Evolutionary conservation across 352 stramenopile species (phyloP), one percentile per base, ranked within the genome.

Genomic region (Chrysophaeum taylorii): DNA sequence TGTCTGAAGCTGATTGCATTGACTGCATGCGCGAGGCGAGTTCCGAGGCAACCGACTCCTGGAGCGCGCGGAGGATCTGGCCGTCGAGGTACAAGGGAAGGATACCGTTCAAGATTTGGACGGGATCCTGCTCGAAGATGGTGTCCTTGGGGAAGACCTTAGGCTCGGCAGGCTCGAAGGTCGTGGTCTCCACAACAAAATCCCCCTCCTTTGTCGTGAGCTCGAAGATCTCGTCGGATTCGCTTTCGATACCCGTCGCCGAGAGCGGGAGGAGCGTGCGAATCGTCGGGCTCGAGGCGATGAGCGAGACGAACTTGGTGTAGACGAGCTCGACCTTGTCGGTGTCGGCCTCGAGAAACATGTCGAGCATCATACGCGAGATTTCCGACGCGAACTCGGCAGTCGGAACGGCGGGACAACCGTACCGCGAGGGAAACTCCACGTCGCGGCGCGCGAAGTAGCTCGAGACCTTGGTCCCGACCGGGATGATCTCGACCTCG

Each of bases 121-220:
- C 70, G 37, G 87, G 87, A 68, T 92, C 87, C 78, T 90, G 84
- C 77, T 93, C 87, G 75, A 93, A 92, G 76, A 91, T 89, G 75
- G 89, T 87, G 76, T 91, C 83, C 67, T 88, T 85, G 69, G 82
- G 81, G 77, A 92, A 87, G 48, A 89, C 82, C 63, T 86, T 78
- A 39, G 82, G 81, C 54, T 84, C 79, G 42, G 81, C 74, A 71
- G 81, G 78, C 0, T 76, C 75, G 16, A 43, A 0, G 1, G 16
- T 41, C 31, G 80, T 85, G 66, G 81, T 82, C 52, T 85, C 78
- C 23, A 91, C 82, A 61, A 69, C 73, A 71, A 90, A 87, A 63
- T 90, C 80, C 37, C 85, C 85, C 25, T 74, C 74, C 12, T 76
- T 63, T 31, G 81, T 88, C 42, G 84, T 92, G 50, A 91, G 80